Evolutionary conservation across 768 basidiomycete species (phyloP).

Genomic region (Lactarius vividus): DNA sequence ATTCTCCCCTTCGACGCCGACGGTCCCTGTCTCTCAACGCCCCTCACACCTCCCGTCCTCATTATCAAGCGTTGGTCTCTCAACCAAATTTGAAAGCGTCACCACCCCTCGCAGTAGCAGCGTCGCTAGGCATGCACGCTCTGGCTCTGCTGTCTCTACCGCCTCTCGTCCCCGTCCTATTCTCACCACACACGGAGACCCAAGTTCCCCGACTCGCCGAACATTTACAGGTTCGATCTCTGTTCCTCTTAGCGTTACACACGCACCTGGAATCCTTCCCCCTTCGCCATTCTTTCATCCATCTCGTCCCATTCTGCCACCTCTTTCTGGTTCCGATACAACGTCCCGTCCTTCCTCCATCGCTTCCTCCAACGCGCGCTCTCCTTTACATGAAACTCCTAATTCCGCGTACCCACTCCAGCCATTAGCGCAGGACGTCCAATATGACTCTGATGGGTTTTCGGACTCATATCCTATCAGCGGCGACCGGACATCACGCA

Average conservation of each 20-base stretch:
- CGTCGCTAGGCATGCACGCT: constrained; percentile 16
- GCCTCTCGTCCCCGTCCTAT: constrained; percentile 20
- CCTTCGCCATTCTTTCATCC: constrained; percentile 78
- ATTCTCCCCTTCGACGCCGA: constrained; percentile 25
- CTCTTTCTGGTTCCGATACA: constrained; percentile 38
- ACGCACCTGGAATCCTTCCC: constrained; percentile 73
- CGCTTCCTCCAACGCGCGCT: constrained; percentile 31
- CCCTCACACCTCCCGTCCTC: constrained; percentile 28
- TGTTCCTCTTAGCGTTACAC: constrained; percentile 39
- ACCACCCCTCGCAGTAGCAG: constrained; percentile 14
- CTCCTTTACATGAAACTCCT: constrained; percentile 8
- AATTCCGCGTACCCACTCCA: constrained; percentile 42
- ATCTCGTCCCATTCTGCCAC: constrained; percentile 53
- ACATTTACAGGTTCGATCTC: constrained; percentile 12
- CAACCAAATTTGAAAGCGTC: constrained; percentile 23
- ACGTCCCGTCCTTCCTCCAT: constrained; percentile 35
- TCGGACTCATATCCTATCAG: constrained; percentile 26
- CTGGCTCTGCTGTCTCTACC: constrained; percentile 21
- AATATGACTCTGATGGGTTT: constrained; percentile 46
- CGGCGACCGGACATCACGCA: constrained; percentile 18
- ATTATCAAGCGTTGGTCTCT: constrained; percentile 26
- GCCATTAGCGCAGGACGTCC: constrained; percentile 38
- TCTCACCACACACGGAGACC: constrained; percentile 16
- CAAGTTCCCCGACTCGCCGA: constrained; percentile 20
- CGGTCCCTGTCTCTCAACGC: constrained; percentile 23